Conservation (phyloP, 2,329 filamentous ascomycete species). For the Fusarium sp. region DNA sequence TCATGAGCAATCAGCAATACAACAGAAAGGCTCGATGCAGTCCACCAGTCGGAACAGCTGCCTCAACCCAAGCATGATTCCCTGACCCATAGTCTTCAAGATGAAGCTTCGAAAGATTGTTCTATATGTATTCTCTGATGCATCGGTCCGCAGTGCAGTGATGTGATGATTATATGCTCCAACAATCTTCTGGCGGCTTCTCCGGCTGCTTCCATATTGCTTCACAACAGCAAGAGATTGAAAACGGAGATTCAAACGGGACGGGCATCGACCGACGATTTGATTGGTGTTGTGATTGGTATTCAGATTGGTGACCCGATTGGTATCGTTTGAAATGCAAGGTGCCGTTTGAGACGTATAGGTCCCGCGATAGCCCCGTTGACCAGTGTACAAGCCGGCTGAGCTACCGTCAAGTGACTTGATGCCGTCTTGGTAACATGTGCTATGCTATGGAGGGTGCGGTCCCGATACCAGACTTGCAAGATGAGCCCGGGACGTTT, state of each 20-base stretch:
- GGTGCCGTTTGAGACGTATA: conserved; percentile 47
- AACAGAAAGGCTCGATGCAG: conserved; percentile 31
- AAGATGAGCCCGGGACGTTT: conserved; percentile 40
- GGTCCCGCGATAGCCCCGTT: conserved; percentile 44
- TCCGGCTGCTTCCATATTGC: conserved; percentile 37
- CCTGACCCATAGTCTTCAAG: conserved; percentile 32
- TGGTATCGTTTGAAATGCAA: conserved; percentile 47
- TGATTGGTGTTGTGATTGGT: conserved; percentile 38
- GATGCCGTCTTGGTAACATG: conserved; percentile 42
- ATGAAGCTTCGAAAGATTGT: conserved; percentile 43
- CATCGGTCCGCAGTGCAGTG: conserved; percentile 37
- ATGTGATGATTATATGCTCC: conserved; percentile 38
- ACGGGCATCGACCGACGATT: conserved; percentile 25
- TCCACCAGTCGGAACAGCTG: conserved; percentile 28
- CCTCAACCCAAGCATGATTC: conserved; percentile 23
- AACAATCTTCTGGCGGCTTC: conserved; percentile 26
- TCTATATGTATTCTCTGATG: conserved; percentile 34
- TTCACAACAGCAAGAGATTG: conserved; percentile 31
- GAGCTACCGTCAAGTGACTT: conserved; percentile 43
- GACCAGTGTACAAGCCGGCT: conserved; percentile 43
- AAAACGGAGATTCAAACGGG: conserved; percentile 39
- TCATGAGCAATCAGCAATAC: conserved; percentile 43
- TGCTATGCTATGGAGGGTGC: conserved; percentile 40
- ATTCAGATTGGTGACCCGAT: conserved; percentile 37
- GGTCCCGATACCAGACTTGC: conserved; percentile 36